phyloP scores from a whole-genome alignment of 1,284 basidiomycete species.

The Rhizopogon hawkerae region DNA sequence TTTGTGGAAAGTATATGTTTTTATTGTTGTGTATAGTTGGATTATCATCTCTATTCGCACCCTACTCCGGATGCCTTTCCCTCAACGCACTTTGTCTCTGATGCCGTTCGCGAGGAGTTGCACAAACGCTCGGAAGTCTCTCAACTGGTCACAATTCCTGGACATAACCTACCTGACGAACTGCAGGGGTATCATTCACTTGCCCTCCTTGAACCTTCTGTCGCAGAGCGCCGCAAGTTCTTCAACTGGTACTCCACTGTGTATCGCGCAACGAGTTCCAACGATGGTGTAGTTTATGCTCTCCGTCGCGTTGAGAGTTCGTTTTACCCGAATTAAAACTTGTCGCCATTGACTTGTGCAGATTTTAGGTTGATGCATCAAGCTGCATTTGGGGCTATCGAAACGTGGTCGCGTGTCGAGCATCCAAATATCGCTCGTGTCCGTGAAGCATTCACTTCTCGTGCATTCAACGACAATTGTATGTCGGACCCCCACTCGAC shows the following conservation, averaged over 20 bases:
- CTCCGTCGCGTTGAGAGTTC: slow-evolving; percentile 82
- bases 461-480: slow-evolving; percentile 91
- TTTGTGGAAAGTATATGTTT: not conserved
- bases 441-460: slow-evolving; percentile 92
- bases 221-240: slow-evolving; percentile 56
- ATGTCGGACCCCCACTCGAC: slow-evolving; percentile 23
- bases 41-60: slow-evolving; percentile 86
- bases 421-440: slow-evolving; percentile 86
- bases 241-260: slow-evolving; percentile 73
- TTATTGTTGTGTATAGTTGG: slow-evolving; percentile 43
- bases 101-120: slow-evolving; percentile 70
- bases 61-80: slow-evolving; percentile 46
- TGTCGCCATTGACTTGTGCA: slow-evolving; percentile 26
- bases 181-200: slow-evolving; percentile 89
- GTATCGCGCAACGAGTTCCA: slow-evolving; percentile 74
- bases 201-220: slow-evolving; percentile 61
- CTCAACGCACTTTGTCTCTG: slow-evolving; percentile 59
- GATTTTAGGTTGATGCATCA: slow-evolving; percentile 82
- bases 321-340: slow-evolving; percentile 21
- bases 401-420: slow-evolving; percentile 79
- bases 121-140: slow-evolving; percentile 76
- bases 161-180: slow-evolving; percentile 72
- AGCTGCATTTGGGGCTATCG: slow-evolving; percentile 75
- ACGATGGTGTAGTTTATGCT: slow-evolving; percentile 74
- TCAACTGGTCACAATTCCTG: slow-evolving; percentile 37